Conservation (phyloP, 2,329 filamentous ascomycete species). For the Colletotrichum orbiculare region DNA sequence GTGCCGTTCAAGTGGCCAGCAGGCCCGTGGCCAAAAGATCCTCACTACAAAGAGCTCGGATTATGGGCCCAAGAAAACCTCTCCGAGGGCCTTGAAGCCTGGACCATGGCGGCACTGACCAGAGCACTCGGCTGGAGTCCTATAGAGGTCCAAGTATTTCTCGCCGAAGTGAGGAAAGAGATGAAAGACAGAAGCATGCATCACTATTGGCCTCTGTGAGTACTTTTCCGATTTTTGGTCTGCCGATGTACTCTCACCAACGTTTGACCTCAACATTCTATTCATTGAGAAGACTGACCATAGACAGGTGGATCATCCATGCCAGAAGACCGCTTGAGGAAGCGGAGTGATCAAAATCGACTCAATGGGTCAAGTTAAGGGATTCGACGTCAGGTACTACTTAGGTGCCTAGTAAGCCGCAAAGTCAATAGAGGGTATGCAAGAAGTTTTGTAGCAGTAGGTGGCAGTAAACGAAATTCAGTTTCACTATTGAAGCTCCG, state of each 20-base stretch:
- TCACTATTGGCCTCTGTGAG: conserved; percentile 36
- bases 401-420: too few relatives aligned
- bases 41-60: conserved; percentile 47
- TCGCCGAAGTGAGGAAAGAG: conserved; percentile 39
- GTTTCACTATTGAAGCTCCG: too few relatives aligned
- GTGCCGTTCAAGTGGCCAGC: conserved; percentile 46
- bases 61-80: conserved; percentile 35
- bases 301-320: neutral
- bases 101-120: neutral
- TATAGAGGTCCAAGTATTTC: conserved; percentile 38
- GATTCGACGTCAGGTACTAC: too few relatives aligned
- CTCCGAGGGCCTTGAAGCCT: neutral
- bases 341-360: too few relatives aligned
- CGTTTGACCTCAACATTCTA: too few relatives aligned
- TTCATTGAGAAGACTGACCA: neutral
- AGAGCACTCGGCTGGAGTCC: conserved; percentile 37
- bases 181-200: conserved; percentile 40
- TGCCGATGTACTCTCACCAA: too few relatives aligned
- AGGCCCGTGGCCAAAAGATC: conserved; percentile 38
- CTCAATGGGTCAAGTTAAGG: too few relatives aligned
- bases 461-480: too few relatives aligned
- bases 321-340: neutral
- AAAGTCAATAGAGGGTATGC: too few relatives aligned
- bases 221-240: too few relatives aligned
- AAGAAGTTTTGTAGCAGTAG: too few relatives aligned